Conservation (phyloP, 1,284 basidiomycete genomes). For the Tremellales sp. region DNA sequence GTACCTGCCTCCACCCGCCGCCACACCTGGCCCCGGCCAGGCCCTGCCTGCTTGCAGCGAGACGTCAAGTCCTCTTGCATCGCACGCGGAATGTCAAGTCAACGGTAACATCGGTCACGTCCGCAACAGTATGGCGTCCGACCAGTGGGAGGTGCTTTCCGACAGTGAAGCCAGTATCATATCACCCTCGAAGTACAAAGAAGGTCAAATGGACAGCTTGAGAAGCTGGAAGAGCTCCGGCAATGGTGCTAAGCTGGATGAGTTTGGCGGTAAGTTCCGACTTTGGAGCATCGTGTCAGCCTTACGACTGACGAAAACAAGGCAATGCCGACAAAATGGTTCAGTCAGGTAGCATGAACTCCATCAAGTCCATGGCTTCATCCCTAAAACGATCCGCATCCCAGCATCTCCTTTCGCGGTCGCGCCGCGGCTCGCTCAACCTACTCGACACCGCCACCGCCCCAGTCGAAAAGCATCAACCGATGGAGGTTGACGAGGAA, state of each 20-base stretch:
- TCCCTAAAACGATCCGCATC: slow-evolving; percentile 16
- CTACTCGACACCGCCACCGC: slow-evolving; percentile 1
- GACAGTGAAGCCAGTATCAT: slow-evolving; percentile 35
- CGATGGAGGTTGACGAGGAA: not conserved
- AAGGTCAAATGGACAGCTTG: slow-evolving; percentile 11
- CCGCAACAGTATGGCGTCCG: slow-evolving; percentile 8
- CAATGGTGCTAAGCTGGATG: slow-evolving; percentile 35
- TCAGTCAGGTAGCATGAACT: slow-evolving; percentile 1
- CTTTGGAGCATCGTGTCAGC: no score
- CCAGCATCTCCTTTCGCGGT: slow-evolving; percentile 7
- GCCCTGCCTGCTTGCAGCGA: not conserved
- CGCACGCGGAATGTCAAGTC: not conserved
- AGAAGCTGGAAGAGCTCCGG: slow-evolving; percentile 40
- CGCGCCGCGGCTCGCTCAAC: slow-evolving; percentile 13
- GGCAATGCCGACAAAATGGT: not conserved
- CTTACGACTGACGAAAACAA: no score
- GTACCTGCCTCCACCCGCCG: slow-evolving; percentile 17
- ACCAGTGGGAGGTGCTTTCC: slow-evolving; percentile 39
- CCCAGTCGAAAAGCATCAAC: not conserved
- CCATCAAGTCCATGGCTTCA: slow-evolving; percentile 10
- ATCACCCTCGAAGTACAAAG: slow-evolving; percentile 16
- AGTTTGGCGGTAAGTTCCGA: slow-evolving; percentile 25
- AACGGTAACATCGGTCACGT: not conserved
- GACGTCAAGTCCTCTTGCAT: not conserved
- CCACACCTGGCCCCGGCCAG: slow-evolving; percentile 13